phyloP scores from a whole-genome alignment of 2,329 filamentous ascomycete genomes.

The Bimuria novae-zelandiae region DNA sequence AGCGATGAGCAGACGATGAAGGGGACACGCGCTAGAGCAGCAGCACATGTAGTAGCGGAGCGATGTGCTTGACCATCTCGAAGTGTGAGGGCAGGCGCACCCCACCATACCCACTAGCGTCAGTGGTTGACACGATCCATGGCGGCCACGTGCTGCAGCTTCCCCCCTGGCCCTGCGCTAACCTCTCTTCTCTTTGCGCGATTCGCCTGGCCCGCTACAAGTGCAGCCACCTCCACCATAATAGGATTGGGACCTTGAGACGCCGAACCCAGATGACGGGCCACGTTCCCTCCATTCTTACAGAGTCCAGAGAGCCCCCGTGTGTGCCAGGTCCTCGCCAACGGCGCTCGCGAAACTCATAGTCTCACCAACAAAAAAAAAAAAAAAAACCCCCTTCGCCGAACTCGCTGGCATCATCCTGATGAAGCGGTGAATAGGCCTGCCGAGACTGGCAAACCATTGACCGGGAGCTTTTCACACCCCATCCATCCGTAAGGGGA shows the following conservation, averaged over 20 bases:
- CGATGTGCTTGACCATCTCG: not conserved
- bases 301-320: not conserved
- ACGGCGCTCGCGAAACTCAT: not conserved
- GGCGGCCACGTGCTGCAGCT: no score
- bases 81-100: not conserved
- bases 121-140: no score
- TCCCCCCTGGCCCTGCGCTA: no score
- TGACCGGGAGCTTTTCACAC: constrained; percentile 16
- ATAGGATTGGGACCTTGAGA: no score
- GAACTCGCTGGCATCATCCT: not conserved
- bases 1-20: not conserved
- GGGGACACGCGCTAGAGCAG: no score
- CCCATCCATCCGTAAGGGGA: constrained; percentile 19
- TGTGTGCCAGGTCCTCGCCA: not conserved
- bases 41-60: not conserved
- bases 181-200: no score
- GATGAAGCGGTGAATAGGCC: not conserved
- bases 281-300: not conserved
- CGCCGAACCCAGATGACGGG: no score
- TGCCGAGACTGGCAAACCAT: constrained; percentile 7
- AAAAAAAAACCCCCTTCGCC: not conserved
- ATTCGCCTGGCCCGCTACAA: no score
- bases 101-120: not conserved
- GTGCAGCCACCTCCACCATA: no score
- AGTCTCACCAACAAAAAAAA: not conserved